Evolutionary conservation across 805 yeast genomes (phyloP), one percentile per base, ranked within the genome.

Genomic region (Candida adriatica): DNA sequence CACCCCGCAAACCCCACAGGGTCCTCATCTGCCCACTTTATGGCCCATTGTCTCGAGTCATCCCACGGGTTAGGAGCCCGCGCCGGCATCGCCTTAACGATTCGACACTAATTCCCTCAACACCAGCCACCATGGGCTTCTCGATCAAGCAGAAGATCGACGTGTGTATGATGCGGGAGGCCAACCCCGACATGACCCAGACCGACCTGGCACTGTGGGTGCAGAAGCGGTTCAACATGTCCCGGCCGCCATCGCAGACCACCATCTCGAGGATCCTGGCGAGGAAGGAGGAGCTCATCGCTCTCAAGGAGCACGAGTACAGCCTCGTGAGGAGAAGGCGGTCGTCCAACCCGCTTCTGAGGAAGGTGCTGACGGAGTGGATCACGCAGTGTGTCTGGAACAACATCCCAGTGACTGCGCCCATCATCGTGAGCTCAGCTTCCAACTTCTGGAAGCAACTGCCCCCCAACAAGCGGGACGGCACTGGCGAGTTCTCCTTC

Each of bases 111-210:
- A n/a, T n/a, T n/a, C n/a, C n/a, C n/a, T n/a, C n/a, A n/a, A n/a
- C n/a, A n/a, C n/a, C n/a, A n/a, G n/a, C n/a, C n/a, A n/a, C n/a
- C n/a, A 71, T 73, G 79, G 79, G 78, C 10, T 72, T 68, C 45
- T 69, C 74, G 6, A 67, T 72, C 39, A 70, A 70, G 48, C 82
- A 77, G 43, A 73, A 77, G 53, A 75, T 75, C 27, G 81, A 75
- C 42, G 73, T 77, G 33, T 77, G 82, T 42, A 66, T 76, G 25
- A 73, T 75, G 66, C 72, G 80, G 6, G 82, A 75, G 51, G 61
- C 78, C n/a, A 69, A 73, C 38, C 82, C 82, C 2, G 66, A 66
- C 17, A 73, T 78, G 83, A 77, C 82, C 3, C 84, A 77, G 49
- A 61, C 64, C 9, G 81, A 77, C 39, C 51, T 77, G 29, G 84